Conservation (phyloP, 1,284 basidiomycete species). For the Pseudozyma sp. region DNA sequence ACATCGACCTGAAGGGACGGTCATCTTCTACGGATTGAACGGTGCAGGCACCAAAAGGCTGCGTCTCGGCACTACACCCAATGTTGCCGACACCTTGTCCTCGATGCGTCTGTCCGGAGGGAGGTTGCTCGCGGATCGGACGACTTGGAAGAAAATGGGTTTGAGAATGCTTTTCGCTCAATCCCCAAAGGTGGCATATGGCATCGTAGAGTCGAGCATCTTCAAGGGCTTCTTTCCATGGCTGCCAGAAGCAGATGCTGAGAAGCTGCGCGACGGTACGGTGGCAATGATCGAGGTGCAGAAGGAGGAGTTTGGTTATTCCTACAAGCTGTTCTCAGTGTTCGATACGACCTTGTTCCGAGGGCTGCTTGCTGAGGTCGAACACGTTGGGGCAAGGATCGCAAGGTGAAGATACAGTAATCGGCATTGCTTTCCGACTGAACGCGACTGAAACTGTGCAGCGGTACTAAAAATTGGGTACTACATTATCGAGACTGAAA, state of each 20-base stretch:
- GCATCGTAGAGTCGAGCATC: conserved; percentile 2
- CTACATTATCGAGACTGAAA: too few species aligned
- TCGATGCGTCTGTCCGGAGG: background rate
- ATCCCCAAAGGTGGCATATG: background rate
- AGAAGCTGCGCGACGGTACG: background rate
- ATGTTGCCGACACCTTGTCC: background rate
- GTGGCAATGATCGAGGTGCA: conserved; percentile 8
- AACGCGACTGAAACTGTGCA: too few species aligned
- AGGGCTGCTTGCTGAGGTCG: background rate
- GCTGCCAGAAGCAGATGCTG: conserved; percentile 1
- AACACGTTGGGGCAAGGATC: too few species aligned
- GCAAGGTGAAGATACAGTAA: too few species aligned
- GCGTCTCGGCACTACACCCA: background rate
- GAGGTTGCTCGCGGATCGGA: background rate
- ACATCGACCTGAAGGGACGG: background rate
- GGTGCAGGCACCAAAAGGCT: background rate
- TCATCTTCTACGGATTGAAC: background rate
- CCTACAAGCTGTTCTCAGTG: conserved; percentile 7
- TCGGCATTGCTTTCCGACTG: too few species aligned
- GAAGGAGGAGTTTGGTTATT: background rate
- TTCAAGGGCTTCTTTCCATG: conserved; percentile 8
- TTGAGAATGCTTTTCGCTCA: conserved; percentile 10
- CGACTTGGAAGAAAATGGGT: background rate
- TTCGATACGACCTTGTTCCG: background rate
- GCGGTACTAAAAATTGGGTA: too few species aligned